These are phyloP conservation scores for Amaranthus tricolor DNA, from an alignment of 179 eudicot species.

Conservation along the genomic window DNA sequence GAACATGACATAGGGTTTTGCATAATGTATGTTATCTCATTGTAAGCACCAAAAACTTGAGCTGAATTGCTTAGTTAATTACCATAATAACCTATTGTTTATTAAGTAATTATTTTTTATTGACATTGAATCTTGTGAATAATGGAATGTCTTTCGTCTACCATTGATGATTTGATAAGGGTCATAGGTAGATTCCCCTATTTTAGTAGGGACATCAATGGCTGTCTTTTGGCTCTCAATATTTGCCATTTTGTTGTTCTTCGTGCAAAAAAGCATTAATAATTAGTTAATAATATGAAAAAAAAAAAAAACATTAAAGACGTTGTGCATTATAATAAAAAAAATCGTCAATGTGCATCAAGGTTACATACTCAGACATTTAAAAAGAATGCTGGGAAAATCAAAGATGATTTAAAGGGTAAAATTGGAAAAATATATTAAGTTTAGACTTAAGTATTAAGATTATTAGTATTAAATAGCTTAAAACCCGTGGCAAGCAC, in stretches of 20 bases:
- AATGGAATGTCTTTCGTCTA: constrained; percentile 11
- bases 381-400: no score
- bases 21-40: not conserved
- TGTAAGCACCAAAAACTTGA: constrained; percentile 13
- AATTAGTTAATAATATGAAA: no score
- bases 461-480: no score
- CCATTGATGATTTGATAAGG: not conserved
- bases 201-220: not conserved
- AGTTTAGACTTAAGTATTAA: no score
- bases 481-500: no score
- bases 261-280: not conserved
- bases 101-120: not conserved
- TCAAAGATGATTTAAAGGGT: no score
- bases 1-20: constrained; percentile 7
- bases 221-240: not conserved
- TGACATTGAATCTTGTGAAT: constrained; percentile 19
- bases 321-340: no score
- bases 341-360: no score
- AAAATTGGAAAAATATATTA: no score
- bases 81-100: not conserved
- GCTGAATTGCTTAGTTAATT: not conserved
- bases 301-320: no score
- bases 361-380: no score
- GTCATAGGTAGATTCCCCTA: not conserved
- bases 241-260: not conserved